Conservation (phyloP, 2,329 filamentous ascomycete genomes). For the Rutstroemia sp. region DNA sequence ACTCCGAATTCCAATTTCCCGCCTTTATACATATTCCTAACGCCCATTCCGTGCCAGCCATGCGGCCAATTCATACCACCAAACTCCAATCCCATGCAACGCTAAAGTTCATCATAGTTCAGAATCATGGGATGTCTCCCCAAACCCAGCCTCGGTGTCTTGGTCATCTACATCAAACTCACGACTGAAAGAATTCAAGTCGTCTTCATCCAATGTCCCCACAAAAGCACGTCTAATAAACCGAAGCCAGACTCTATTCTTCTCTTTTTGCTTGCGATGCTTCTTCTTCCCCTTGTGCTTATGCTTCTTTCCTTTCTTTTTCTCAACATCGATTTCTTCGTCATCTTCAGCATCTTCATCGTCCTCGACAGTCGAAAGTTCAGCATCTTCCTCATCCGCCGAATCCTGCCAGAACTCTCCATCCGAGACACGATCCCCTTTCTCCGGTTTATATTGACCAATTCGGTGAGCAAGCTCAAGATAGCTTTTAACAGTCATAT, state of each 20-base stretch:
- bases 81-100: too few relatives aligned
- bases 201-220: constrained; percentile 57
- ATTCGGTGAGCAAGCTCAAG: constrained; percentile 75
- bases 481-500: constrained; percentile 78
- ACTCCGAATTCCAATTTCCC: too few relatives aligned
- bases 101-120: neutral
- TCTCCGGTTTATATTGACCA: constrained; percentile 42
- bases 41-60: too few relatives aligned
- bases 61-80: too few relatives aligned
- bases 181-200: constrained; percentile 40
- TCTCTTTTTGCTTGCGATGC: constrained; percentile 45
- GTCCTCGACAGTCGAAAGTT: constrained; percentile 12
- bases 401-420: constrained; percentile 12
- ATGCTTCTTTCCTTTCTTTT: constrained; percentile 23
- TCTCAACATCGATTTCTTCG: constrained; percentile 25
- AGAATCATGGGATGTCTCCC: neutral
- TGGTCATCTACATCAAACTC: neutral
- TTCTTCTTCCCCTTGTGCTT: constrained; percentile 39
- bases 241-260: constrained; percentile 67
- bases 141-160: neutral
- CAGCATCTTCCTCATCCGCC: constrained; percentile 18
- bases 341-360: constrained; percentile 22
- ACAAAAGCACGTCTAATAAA: constrained; percentile 79
- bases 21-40: too few relatives aligned
- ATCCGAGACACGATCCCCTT: constrained; percentile 25